Base-by-base conservation (phyloP, 257 asterid species). In the Rehmannia glutinosa region DNA sequence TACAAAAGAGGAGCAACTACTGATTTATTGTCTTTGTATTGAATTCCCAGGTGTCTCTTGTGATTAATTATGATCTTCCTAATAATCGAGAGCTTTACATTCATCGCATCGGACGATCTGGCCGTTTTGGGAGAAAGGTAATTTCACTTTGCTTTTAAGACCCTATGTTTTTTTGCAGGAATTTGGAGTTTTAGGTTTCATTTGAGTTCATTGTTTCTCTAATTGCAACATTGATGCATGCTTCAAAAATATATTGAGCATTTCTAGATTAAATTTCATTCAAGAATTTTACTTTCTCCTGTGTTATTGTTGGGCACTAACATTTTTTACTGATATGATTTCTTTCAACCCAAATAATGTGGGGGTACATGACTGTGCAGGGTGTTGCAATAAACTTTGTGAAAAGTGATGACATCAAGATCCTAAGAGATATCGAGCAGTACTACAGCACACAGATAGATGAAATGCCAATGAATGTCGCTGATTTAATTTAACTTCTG, bases 401-500 rank as follows among this genome's bases (percentile, higher is more conserved):
- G 20, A 93, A 90, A 75, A 90, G 87, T 71, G 97, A 88, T 21
- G 97, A 93, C 77, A 93, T 90, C 83, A 93, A 93, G 70, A 93
- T 93, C 67, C 77, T 90, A 47, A 81, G 98, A 76, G 98, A 90
- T 57, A 90, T 93, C 47, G 97, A 93, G 82, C 97, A 90, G 67
- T 90, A 93, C 77, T 93, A 88, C 80, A 93, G 96, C 71, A 93
- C 98, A 6, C 98, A 93, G 75, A 93, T 90, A 0, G 98, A 93
- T 70, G 97, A 93, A 83, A 93, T 90, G 97, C 98, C 98, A 10
- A 93, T 90, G 98, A 93, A 93, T 33, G 97, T 93, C 39, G 97
- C 97, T 20, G 98, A 93, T 82, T 72, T 93, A 43, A 86, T 93
- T 20, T 84, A 83, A 46, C 19, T 6, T 20, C 42, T 38, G n/a